Evolutionary conservation across 164 flowering plant species (phyloP), one percentile per base, ranked within the genome.

Genomic region (Vitis labrusca): DNA sequence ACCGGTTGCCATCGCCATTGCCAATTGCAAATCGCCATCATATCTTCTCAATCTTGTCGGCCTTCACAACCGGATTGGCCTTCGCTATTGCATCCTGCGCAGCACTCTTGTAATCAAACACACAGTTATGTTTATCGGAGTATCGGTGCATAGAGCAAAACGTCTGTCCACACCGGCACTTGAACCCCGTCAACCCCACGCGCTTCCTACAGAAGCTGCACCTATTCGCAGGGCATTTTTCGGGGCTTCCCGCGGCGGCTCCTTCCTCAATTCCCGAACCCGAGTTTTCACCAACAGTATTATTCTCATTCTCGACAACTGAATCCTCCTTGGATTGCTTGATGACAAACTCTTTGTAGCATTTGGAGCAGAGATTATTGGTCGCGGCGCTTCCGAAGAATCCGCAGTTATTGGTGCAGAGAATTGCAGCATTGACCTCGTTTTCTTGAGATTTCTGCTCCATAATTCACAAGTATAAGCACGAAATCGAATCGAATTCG

Each of bases 1-100:
- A 6, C 44, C 44, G 44, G 7, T 37, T 3, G 44, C 44, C 44
- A 37, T 37, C 44, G 44, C 0, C 44, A 37, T 37, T 37, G 44
- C 59, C 27, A 23, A 23, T 23, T 23, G 27, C 27, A 23, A 23
- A 23, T 23, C 27, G 7, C 59, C 61, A 2, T 71, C 67, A 76
- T 15, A 79, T 72, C 74, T 69, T 76, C 32, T 79, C 79, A 23
- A 82, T 44, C 71, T 80, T 80, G 27, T 75, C 79, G 0, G 83
- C 81, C 78, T 80, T 80, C 54, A 82, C 77, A 32, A 79, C 67
- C 7, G 83, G 85, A 47, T 79, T 79, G 1, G 79, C 79, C 65
- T 73, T 75, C 0, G 79, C 85, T 13, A 79, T 73, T 1, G 75
- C 77, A 30, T 63, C 74, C 67, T 63, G 77, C 1, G 72, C 81